Evolutionary conservation across 1,139 yeast genomes (phyloP).

Genomic region (Lodderomyces jiufengensis): DNA sequence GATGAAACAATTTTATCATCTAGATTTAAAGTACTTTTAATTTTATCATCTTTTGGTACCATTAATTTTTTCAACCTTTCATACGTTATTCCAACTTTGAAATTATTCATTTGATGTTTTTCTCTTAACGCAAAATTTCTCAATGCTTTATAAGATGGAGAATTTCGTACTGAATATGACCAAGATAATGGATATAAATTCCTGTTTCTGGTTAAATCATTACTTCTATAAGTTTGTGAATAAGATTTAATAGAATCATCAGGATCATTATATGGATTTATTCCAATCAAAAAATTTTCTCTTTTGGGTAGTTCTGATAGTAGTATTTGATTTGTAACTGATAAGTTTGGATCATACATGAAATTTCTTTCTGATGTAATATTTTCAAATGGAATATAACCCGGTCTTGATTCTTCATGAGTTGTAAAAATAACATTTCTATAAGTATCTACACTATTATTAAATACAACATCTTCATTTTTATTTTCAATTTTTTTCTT

Average conservation of each 20-base stretch:
- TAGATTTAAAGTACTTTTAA: conserved; percentile 11
- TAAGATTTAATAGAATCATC: conserved; percentile 35
- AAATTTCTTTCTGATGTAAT: conserved; percentile 8
- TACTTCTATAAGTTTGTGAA: conserved; percentile 23
- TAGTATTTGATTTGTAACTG: conserved; percentile 8
- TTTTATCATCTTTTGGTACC: conserved; percentile 12
- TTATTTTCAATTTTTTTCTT: background rate
- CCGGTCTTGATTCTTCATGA: conserved; percentile 14
- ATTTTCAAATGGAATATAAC: conserved; percentile 11
- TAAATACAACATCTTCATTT: conserved; percentile 9
- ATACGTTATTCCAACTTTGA: conserved; percentile 6
- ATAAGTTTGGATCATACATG: conserved; percentile 2
- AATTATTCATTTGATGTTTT: conserved; percentile 3
- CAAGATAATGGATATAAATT: conserved; percentile 49
- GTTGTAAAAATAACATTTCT: conserved; percentile 10
- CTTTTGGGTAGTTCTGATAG: conserved; percentile 8
- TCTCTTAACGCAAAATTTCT: conserved; percentile 23
- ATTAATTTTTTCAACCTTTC: conserved; percentile 12
- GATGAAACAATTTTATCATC: conserved; percentile 12
- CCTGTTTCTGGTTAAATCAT: conserved; percentile 26
- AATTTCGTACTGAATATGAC: conserved; percentile 44
- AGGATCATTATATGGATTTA: conserved; percentile 22
- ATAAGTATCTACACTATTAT: conserved; percentile 9
- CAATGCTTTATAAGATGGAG: conserved; percentile 36
- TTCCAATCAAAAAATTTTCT: conserved; percentile 13